These are phyloP conservation scores for Cercospora sesami DNA, from an alignment of 2,329 filamentous ascomycete species.

Conservation along the genomic window DNA sequence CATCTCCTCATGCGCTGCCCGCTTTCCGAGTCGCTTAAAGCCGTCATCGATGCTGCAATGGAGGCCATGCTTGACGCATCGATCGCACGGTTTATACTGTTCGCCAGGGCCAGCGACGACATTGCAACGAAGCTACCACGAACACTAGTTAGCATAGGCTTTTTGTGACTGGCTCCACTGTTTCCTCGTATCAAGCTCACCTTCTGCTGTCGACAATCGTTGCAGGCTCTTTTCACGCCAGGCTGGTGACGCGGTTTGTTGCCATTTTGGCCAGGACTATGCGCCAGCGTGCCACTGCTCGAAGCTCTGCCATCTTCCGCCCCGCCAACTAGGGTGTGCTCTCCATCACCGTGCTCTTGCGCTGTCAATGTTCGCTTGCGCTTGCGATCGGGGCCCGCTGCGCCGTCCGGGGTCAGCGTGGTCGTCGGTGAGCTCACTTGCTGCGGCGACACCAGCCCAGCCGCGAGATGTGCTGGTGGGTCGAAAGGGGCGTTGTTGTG, in stretches of 20 bases:
- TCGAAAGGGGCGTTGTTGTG: conserved; percentile 30
- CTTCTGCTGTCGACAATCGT: conserved; percentile 84
- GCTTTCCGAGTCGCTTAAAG: conserved; percentile 81
- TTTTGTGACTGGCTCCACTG: neutral
- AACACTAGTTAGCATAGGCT: conserved; percentile 15
- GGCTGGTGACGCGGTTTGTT: conserved; percentile 37
- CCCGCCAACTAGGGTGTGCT: conserved; percentile 21
- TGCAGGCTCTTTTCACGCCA: conserved; percentile 74
- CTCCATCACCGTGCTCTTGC: conserved; percentile 21
- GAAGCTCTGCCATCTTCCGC: conserved; percentile 23
- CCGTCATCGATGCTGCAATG: conserved; percentile 85
- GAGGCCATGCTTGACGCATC: conserved; percentile 76
- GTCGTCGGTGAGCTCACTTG: conserved; percentile 23
- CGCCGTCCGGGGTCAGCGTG: conserved; percentile 17
- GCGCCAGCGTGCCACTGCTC: conserved; percentile 23
- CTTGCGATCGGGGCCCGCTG: conserved; percentile 21
- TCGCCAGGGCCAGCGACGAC: conserved; percentile 69
- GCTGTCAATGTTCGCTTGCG: conserved; percentile 26
- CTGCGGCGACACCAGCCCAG: conserved; percentile 23
- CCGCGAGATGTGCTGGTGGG: conserved; percentile 18
- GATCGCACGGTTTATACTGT: conserved; percentile 68
- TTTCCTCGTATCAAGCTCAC: conserved; percentile 47
- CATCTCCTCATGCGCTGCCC: conserved; percentile 82
- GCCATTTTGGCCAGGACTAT: conserved; percentile 26
- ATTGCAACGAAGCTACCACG: conserved; percentile 71